Evolutionary conservation across 1,284 basidiomycete species (phyloP).

Genomic region (Chondrostereum purpureum): DNA sequence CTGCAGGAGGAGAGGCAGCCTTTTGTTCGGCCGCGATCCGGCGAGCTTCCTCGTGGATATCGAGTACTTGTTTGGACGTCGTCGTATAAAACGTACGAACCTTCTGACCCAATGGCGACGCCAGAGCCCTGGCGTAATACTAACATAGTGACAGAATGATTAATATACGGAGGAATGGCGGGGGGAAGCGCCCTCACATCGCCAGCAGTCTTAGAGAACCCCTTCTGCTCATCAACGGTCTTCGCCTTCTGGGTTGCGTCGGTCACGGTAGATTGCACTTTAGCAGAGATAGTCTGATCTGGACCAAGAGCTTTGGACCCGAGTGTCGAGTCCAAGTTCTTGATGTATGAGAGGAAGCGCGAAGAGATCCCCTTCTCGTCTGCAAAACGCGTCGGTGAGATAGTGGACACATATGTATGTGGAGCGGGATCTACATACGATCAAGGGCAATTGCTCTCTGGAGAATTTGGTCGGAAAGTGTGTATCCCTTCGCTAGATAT

Average conservation of each 20-base stretch:
- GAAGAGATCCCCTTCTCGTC: conserved; percentile 83
- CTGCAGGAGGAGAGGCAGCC: conserved; percentile 14
- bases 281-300: conserved; percentile 69
- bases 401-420: neutral
- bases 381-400: conserved; percentile 20
- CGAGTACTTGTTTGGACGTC: conserved; percentile 74
- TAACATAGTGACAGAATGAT: conserved; percentile 26
- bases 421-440: conserved; percentile 36
- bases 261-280: conserved; percentile 58
- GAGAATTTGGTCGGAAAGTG: conserved; percentile 72
- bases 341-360: conserved; percentile 76
- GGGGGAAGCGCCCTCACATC: conserved; percentile 59
- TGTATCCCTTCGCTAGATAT: conserved; percentile 84
- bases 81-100: conserved; percentile 72
- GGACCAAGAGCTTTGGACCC: conserved; percentile 66
- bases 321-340: conserved; percentile 59
- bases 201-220: conserved; percentile 59
- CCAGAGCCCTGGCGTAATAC: conserved; percentile 77
- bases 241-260: conserved; percentile 60
- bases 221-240: conserved; percentile 77
- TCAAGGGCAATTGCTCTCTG: conserved; percentile 86
- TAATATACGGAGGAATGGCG: too few species aligned
- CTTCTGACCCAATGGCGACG: conserved; percentile 72
- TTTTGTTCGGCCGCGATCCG: conserved; percentile 67
- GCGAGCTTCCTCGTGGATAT: conserved; percentile 85